Base-by-base conservation (phyloP, 345 rosid genomes). In the Microthlaspi erraticum region DNA sequence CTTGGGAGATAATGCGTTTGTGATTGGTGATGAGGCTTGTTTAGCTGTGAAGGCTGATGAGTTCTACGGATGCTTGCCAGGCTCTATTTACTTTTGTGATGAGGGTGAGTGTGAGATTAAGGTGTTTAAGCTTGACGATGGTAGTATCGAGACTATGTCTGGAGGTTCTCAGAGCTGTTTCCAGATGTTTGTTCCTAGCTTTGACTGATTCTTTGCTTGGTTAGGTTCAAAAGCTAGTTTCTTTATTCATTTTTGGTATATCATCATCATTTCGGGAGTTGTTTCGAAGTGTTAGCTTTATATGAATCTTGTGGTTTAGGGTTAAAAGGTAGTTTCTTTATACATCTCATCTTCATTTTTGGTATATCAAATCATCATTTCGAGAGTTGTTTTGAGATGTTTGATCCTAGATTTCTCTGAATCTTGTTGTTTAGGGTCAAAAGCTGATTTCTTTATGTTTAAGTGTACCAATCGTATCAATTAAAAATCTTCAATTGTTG, bases 41-140 rank as follows among this genome's bases (percentile, higher is more conserved):
- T 77, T 80, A 59, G 51, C 80, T 2, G 58, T 75, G 37, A 57
- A 46, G 26, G 73, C 79, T 10, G 32, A 29, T 1, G 78, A 68
- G 18, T 72, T 38, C 3, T 36, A 58, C 0, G 82, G 62, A 71
- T 38, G 62, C 42, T 0, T 42, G 1, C 4, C 12, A 44, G 53
- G 42, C 45, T 61, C 45, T 75, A 34, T 59, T 54, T 79, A 17
- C 77, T 72, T 32, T 60, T 7, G 8, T 3, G 37, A 41, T 10
- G 34, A 14, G 14, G 61, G 18, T 2, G 11, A 2, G 0, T 2
- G n/a, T 43, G 9, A 36, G 7, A 10, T 18, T 10, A 43, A 43
- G 14, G 54, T 68, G 43, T 68, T 34, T 10, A 20, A 49, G 4
- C 46, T 49, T 7, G 58, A 49, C 0, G 23, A 39, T 16, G 51